A percentile compares a stretch with the other conserved stretches of the same genome.
Conservation (phyloP, 352 stramenopile species). For the Globisporangium viniferum region DNA sequence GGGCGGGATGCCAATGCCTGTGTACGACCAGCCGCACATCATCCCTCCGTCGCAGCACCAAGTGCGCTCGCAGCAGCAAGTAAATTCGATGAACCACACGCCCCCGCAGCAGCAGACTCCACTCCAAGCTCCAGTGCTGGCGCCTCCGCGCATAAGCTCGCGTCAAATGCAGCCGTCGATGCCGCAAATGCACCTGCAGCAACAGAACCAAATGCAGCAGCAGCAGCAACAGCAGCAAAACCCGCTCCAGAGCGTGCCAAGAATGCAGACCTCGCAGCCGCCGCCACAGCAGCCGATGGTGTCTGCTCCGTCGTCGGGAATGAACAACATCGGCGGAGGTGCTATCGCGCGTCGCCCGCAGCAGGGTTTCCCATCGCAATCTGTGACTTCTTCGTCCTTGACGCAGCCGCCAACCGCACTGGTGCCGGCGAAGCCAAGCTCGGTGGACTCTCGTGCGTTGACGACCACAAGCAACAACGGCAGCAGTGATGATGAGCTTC, state of each 20-base stretch:
- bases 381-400: conserved; percentile 21
- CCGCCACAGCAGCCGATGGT: conserved; percentile 12
- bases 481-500: conserved; percentile 54
- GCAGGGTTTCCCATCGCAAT: conserved; percentile 15
- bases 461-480: conserved; percentile 49
- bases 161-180: conserved; percentile 22
- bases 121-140: conserved; percentile 17
- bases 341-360: conserved; percentile 9
- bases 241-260: conserved; percentile 13
- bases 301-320: conserved; percentile 8
- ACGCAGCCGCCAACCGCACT: conserved; percentile 31
- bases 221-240: conserved; percentile 9
- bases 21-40: conserved; percentile 65
- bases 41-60: conserved; percentile 41
- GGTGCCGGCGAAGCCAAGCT: conserved; percentile 34
- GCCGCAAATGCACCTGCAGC: conserved; percentile 21
- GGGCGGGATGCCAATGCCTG: conserved; percentile 43
- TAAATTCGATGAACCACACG: conserved; percentile 29
- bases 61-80: conserved; percentile 24
- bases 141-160: conserved; percentile 17
- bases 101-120: conserved; percentile 29
- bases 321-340: conserved; percentile 6
- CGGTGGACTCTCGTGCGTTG: conserved; percentile 36
- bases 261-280: conserved; percentile 13
- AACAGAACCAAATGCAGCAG: conserved; percentile 17